A percentile compares a stretch with the other conserved stretches of the same genome.
Evolutionary conservation across 2,329 filamentous ascomycete species (phyloP).

Genomic region (Monosporascus cannonballus): DNA sequence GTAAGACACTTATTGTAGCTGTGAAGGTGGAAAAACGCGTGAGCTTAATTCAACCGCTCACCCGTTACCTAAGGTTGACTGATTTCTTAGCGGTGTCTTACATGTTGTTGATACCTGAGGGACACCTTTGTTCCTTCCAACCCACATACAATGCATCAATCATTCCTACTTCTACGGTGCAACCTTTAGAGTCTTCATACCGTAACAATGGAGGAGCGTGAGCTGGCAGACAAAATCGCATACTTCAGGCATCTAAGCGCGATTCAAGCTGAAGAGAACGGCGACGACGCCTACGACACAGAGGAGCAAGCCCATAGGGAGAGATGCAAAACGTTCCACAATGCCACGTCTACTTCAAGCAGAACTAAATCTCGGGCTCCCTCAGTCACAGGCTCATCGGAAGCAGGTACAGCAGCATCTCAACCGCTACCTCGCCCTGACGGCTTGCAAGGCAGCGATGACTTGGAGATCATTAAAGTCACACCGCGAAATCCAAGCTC

Average conservation of each 20-base stretch:
- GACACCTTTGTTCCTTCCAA: background rate
- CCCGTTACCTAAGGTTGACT: too few species aligned
- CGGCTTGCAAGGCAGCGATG: slow-evolving; percentile 9
- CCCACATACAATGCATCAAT: background rate
- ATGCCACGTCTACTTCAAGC: slow-evolving; percentile 17
- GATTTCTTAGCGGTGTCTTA: background rate
- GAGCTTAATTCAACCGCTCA: too few species aligned
- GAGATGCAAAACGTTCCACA: slow-evolving; percentile 16
- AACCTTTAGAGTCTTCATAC: background rate
- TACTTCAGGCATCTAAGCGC: slow-evolving; percentile 39
- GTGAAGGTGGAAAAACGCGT: too few species aligned
- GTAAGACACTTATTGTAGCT: too few species aligned
- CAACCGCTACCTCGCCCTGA: slow-evolving; percentile 6
- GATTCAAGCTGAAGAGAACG: slow-evolving; percentile 19
- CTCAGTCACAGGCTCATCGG: background rate
- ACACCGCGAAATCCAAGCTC: slow-evolving; percentile 8
- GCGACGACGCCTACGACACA: slow-evolving; percentile 25
- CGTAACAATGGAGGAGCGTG: slow-evolving; percentile 19
- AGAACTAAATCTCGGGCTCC: background rate
- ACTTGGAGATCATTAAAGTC: slow-evolving; percentile 16
- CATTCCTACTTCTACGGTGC: background rate
- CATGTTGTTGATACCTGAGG: background rate
- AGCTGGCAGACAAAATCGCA: slow-evolving; percentile 35
- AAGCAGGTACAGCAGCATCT: slow-evolving; percentile 8
- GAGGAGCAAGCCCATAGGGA: slow-evolving; percentile 30